Evolutionary conservation across 305 asterid genomes (phyloP).

Genomic region (Fraxinus sp.): DNA sequence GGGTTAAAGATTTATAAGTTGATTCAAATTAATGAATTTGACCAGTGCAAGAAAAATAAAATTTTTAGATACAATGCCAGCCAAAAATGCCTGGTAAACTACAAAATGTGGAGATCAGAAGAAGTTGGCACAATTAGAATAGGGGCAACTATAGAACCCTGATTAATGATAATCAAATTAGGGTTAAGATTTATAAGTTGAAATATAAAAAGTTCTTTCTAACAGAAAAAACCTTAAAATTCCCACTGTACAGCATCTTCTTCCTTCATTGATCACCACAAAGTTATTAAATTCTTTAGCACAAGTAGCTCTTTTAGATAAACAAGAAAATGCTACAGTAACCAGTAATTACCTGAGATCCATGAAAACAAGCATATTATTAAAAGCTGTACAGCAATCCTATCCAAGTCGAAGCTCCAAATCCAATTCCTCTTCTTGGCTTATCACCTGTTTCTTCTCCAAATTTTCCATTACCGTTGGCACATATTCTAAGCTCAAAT

Average conservation of each 20-base stretch:
- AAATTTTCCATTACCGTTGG: constrained; percentile 24
- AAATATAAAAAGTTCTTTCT: not conserved
- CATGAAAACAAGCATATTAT: not conserved
- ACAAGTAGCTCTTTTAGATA: not conserved
- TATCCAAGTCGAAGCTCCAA: constrained; percentile 78
- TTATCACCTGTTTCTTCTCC: constrained; percentile 16
- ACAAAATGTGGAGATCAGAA: not conserved
- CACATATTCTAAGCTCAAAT: constrained; percentile 32
- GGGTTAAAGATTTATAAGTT: constrained; percentile 13
- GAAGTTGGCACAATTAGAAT: not conserved
- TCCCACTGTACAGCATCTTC: not conserved
- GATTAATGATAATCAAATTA: constrained; percentile 24
- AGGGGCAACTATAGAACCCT: constrained; percentile 12
- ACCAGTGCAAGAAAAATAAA: not conserved
- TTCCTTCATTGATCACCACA: not conserved
- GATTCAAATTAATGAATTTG: not conserved
- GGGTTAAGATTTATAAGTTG: constrained; percentile 13
- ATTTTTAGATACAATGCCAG: not conserved
- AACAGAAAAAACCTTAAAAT: not conserved
- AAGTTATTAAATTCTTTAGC: not conserved
- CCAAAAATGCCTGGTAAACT: not conserved
- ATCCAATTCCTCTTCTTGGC: constrained; percentile 53
- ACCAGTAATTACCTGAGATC: not conserved
- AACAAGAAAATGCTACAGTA: not conserved
- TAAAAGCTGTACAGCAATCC: constrained; percentile 20